Evolutionary conservation across 1,139 yeast species (phyloP).

Genomic region (Geotrichum europaeum): DNA sequence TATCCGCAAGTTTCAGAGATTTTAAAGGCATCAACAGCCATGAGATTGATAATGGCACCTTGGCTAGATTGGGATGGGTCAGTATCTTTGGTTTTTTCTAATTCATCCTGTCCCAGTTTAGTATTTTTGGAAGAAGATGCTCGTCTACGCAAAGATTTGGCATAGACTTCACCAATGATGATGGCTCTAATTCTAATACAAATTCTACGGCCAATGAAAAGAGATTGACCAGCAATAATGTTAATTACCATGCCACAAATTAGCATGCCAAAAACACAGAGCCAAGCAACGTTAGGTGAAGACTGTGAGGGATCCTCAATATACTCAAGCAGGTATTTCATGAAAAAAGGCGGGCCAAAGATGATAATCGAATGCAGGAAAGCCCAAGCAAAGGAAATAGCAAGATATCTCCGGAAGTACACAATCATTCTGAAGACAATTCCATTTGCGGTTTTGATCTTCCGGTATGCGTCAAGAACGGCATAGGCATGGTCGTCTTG

Average conservation of each 20-base stretch:
- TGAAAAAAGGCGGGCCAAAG: slow-evolving; percentile 72
- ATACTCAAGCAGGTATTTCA: slow-evolving; percentile 73
- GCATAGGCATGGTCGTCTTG: slow-evolving; percentile 75
- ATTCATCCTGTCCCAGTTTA: slow-evolving; percentile 20
- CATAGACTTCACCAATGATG: slow-evolving; percentile 83
- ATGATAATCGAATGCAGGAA: slow-evolving; percentile 54
- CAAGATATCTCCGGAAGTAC: slow-evolving; percentile 56
- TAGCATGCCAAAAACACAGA: slow-evolving; percentile 72
- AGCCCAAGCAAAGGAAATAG: slow-evolving; percentile 70
- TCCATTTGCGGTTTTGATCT: slow-evolving; percentile 35
- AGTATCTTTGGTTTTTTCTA: slow-evolving; percentile 13
- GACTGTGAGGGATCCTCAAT: slow-evolving; percentile 64
- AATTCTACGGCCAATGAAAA: slow-evolving; percentile 85
- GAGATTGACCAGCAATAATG: slow-evolving; percentile 67
- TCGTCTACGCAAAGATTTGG: slow-evolving; percentile 83
- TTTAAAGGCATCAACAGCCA: slow-evolving; percentile 94
- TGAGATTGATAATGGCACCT: slow-evolving; percentile 88
- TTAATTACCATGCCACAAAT: slow-evolving; percentile 56
- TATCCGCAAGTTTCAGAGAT: slow-evolving; percentile 83
- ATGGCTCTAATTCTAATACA: slow-evolving; percentile 87
- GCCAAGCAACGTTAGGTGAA: slow-evolving; percentile 77
- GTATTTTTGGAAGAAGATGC: slow-evolving; percentile 42
- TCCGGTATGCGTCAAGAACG: slow-evolving; percentile 52
- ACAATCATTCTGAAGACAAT: slow-evolving; percentile 55
- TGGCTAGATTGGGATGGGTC: slow-evolving; percentile 54